Evolutionary conservation across 306 rosid genomes (phyloP).

Genomic region (Gastrolobium villosum): DNA sequence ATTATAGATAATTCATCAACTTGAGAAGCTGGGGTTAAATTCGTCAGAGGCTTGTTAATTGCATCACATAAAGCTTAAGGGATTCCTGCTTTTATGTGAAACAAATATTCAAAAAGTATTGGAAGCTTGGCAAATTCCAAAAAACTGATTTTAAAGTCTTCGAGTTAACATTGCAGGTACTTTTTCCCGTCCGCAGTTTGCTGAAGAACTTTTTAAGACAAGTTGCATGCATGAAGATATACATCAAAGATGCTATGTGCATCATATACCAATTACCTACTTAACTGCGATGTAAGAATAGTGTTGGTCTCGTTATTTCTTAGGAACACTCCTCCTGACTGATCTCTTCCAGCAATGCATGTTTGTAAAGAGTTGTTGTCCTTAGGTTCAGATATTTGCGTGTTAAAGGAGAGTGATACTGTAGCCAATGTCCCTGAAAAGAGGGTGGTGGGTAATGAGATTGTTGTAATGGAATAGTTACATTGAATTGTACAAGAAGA

Average conservation of each 20-base stretch:
- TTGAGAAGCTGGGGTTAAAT: constrained; percentile 31
- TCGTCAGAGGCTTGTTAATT: constrained; percentile 43
- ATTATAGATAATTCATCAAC: constrained; percentile 26
- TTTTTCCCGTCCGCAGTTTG: constrained; percentile 51
- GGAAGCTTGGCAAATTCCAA: constrained; percentile 50
- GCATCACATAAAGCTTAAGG: constrained; percentile 27
- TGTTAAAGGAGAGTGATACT: constrained; percentile 50
- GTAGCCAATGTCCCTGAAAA: constrained; percentile 34
- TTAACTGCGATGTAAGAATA: constrained; percentile 55
- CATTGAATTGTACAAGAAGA: constrained; percentile 28
- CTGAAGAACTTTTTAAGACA: constrained; percentile 30
- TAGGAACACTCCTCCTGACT: constrained; percentile 43
- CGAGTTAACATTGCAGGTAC: constrained; percentile 43
- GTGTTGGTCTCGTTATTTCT: constrained; percentile 58
- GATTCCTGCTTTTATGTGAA: constrained; percentile 40
- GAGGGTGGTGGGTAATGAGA: not conserved
- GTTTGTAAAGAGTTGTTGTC: constrained; percentile 51
- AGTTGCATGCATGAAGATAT: constrained; percentile 22
- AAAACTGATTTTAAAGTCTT: constrained; percentile 49
- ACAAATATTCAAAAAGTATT: constrained; percentile 49
- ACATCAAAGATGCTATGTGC: not conserved
- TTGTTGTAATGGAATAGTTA: not conserved
- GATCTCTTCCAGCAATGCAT: constrained; percentile 55
- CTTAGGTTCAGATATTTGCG: constrained; percentile 52
- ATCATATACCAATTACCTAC: constrained; percentile 50